Evolutionary conservation across 306 rosid species (phyloP), one percentile per base, ranked within the genome.

Genomic region (Quercus alba): DNA sequence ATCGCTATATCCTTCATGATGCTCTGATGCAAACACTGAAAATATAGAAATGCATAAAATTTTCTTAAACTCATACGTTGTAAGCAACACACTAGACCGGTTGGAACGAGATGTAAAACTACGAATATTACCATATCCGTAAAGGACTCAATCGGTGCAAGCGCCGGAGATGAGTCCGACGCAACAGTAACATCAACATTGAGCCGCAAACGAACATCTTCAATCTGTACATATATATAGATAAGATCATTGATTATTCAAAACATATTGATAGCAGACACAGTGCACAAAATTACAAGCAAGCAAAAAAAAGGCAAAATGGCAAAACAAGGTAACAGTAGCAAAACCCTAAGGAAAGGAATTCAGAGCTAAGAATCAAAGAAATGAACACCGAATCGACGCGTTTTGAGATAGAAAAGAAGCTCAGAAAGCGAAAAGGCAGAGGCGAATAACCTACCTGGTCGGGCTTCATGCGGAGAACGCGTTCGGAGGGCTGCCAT

Each of bases 401-500:
- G 51, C 68, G 70, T 73, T 70, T 75, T 21, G 63, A 79, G 67
- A 58, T 61, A 14, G 55, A 38, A 18, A 55, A 41, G 25, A 15
- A 5, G 21, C 26, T 68, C 28, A 68, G 72, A 35, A 30, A 13
- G 5, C 41, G 20, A 28, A 6, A 12, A 14, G 56, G 56, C 23
- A 33, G 25, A 76, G 74, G 72, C 25, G 56, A 25, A 51, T 59
- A 28, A 12, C 19, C 75, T 55, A 93, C 97, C 97, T 86, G 92
- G 28, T 88, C 84, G 5, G 91, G 88, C 72, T 68, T 88, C 94
- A 93, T 88, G 56, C 94, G 87, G 13, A 92, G 91, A 84, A 85
- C 97, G 75, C 97, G 97, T 35, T 93, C 88, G 49, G 97, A 93
- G 13, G 97, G 97, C 74, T 84, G 89, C 97, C 97, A 93, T 3